Percentiles rank a stretch among this genome's conserved stretches.
phyloP scores from a whole-genome alignment of 345 rosid genomes.

The Rhizophora apiculata region DNA sequence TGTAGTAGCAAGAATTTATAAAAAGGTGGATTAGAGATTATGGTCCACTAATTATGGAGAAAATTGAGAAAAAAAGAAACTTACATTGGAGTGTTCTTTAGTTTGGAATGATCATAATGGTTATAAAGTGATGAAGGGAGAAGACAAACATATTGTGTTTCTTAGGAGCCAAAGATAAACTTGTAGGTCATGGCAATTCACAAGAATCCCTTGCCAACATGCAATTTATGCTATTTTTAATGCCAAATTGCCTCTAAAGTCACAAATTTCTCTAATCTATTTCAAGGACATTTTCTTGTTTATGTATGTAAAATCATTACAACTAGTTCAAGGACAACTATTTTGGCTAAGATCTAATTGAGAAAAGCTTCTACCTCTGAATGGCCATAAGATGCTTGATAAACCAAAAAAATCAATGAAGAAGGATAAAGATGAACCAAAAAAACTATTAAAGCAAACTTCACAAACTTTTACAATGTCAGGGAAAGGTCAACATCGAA shows the following conservation, averaged over 20 bases:
- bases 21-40: too few relatives aligned
- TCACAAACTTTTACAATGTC: too few relatives aligned
- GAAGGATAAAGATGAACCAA: too few relatives aligned
- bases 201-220: neutral
- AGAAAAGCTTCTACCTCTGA: too few relatives aligned
- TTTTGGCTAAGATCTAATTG: neutral
- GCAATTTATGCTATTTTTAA: neutral
- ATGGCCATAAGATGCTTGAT: too few relatives aligned
- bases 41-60: neutral
- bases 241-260: neutral
- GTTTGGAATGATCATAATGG: neutral
- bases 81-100: neutral
- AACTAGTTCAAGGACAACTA: neutral
- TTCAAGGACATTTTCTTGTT: neutral
- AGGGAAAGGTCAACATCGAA: too few relatives aligned
- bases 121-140: neutral
- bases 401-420: too few relatives aligned
- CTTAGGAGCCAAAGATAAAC: neutral
- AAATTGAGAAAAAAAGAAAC: neutral
- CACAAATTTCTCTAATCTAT: neutral
- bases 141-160: neutral
- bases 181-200: neutral
- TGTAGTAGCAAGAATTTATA: too few relatives aligned
- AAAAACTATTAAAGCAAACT: too few relatives aligned
- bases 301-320: neutral